These are phyloP conservation scores for Dothistroma pini DNA, from an alignment of 2,329 filamentous ascomycete species.

Conservation along the genomic window DNA sequence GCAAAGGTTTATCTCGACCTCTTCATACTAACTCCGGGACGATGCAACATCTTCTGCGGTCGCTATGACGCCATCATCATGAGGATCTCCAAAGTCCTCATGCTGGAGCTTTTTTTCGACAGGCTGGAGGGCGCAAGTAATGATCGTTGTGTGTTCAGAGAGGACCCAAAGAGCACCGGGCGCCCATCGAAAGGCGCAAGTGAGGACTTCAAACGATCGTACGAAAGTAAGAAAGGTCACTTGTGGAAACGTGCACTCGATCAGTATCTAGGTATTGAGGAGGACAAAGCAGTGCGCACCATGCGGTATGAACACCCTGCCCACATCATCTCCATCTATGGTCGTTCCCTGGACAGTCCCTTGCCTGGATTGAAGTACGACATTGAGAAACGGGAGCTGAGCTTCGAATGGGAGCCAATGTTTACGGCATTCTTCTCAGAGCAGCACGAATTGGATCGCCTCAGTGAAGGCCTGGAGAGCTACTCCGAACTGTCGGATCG, in stretches of 20 bases:
- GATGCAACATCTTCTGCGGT: slow-evolving; percentile 2
- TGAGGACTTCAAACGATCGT: neutral
- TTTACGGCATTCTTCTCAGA: slow-evolving; percentile 6
- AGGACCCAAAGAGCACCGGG: neutral
- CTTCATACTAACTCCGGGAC: neutral
- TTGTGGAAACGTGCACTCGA: neutral
- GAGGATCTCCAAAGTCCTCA: neutral
- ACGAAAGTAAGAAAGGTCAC: slow-evolving; percentile 5
- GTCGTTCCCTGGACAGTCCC: slow-evolving; percentile 2
- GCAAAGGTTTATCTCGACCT: neutral
- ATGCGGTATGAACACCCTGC: neutral
- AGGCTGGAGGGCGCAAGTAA: neutral
- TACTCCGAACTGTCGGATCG: neutral
- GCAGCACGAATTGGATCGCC: neutral
- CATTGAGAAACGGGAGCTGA: slow-evolving; percentile 5
- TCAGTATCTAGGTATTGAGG: neutral
- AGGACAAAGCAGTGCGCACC: neutral
- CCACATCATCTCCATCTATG: slow-evolving; percentile 11
- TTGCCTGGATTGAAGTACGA: slow-evolving; percentile 7
- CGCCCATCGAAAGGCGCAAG: neutral
- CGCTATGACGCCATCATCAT: slow-evolving; percentile 1
- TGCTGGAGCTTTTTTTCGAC: slow-evolving; percentile 1
- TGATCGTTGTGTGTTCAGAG: neutral
- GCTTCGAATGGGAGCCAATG: slow-evolving; percentile 12
- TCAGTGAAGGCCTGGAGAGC: neutral